A percentile compares a stretch with the other conserved stretches of the same genome.
Evolutionary conservation across 2,329 filamentous ascomycete genomes (phyloP).

Genomic region (Fusarium humuli): DNA sequence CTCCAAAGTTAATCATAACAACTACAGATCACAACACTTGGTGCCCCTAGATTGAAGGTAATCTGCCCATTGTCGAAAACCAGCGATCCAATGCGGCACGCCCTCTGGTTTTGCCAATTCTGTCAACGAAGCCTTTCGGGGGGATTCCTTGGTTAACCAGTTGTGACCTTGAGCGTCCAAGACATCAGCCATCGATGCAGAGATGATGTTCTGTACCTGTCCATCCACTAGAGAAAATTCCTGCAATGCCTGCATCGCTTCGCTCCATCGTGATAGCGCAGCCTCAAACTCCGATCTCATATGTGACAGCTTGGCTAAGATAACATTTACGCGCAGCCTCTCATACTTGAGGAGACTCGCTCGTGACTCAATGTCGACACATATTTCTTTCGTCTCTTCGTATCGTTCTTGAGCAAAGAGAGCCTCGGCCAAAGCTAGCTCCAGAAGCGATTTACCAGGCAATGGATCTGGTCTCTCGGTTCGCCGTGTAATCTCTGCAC

Average conservation of each 20-base stretch:
- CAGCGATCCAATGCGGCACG: conserved; percentile 38
- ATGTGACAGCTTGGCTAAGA: conserved; percentile 36
- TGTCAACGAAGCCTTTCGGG: conserved; percentile 30
- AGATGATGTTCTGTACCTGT: conserved; percentile 34
- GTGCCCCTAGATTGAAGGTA: conserved; percentile 31
- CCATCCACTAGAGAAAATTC: conserved; percentile 36
- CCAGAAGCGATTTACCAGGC: conserved; percentile 32
- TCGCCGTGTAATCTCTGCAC: conserved; percentile 28
- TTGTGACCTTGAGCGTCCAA: conserved; percentile 39
- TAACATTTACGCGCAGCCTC: conserved; percentile 32
- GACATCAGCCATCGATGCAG: conserved; percentile 36
- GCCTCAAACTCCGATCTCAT: conserved; percentile 31
- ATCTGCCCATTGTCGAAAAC: conserved; percentile 36
- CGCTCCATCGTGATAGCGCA: conserved; percentile 37
- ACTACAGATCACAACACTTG: conserved; percentile 8
- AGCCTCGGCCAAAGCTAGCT: conserved; percentile 37
- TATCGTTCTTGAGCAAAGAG: conserved; percentile 38
- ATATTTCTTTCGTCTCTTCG: conserved; percentile 31
- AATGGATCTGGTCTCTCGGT: conserved; percentile 20
- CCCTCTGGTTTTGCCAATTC: conserved; percentile 39
- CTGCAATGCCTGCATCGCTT: conserved; percentile 39
- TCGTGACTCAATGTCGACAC: conserved; percentile 24
- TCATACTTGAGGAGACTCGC: conserved; percentile 38
- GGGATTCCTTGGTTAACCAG: conserved; percentile 37
- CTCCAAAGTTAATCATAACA: not conserved